These are phyloP conservation scores for Colletotrichum abscissum DNA, from an alignment of 2,329 filamentous ascomycete genomes.

Conservation along the genomic window DNA sequence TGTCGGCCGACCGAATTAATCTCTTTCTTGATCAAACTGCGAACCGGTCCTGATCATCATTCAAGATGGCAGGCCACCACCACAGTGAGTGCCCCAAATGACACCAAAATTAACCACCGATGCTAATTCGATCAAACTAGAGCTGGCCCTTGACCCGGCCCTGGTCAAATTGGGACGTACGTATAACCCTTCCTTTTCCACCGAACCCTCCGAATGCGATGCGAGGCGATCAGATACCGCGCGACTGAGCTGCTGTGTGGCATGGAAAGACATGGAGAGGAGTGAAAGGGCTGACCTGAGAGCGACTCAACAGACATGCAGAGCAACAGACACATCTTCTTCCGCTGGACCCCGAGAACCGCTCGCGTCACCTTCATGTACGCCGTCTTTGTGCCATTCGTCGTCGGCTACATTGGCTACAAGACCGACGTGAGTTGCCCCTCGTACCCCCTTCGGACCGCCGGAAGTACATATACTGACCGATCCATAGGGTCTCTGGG, in stretches of 20 bases:
- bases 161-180: constrained; percentile 58
- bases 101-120: neutral
- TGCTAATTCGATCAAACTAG: constrained; percentile 41
- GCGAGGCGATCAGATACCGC: neutral
- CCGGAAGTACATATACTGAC: constrained; percentile 35
- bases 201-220: neutral
- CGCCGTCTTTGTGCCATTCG: constrained; percentile 75
- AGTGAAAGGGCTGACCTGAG: constrained; percentile 37
- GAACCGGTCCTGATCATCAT: neutral
- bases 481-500: constrained; percentile 78
- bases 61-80: constrained; percentile 38
- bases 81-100: constrained; percentile 34
- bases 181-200: constrained; percentile 38
- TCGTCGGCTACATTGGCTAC: constrained; percentile 79
- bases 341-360: constrained; percentile 90
- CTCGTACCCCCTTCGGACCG: neutral
- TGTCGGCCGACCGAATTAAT: constrained; percentile 13
- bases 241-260: neutral
- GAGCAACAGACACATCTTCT: constrained; percentile 90
- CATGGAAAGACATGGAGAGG: neutral
- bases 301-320: constrained; percentile 74
- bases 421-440: constrained; percentile 81
- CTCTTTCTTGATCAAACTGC: neutral
- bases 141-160: constrained; percentile 59
- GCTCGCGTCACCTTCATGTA: constrained; percentile 85